phyloP scores from a whole-genome alignment of 306 rosid genomes.

The Canavalia gladiata region DNA sequence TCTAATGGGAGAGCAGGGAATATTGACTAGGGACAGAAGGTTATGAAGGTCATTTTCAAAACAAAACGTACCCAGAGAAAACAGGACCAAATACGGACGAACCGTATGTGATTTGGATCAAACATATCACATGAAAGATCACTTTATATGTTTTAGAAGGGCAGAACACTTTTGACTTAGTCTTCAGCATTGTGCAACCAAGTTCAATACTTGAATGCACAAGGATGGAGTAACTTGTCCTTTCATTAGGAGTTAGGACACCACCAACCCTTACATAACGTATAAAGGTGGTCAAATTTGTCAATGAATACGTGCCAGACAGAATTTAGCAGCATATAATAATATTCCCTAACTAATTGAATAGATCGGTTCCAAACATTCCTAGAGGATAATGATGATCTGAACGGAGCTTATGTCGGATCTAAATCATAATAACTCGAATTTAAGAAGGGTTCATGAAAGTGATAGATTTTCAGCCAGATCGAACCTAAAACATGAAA shows the following conservation, averaged over 20 bases:
- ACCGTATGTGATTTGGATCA: not conserved
- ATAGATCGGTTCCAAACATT: conserved; percentile 25
- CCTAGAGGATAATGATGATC: conserved; percentile 10
- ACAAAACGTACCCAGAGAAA: not conserved
- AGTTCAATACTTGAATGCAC: not conserved
- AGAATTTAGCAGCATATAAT: not conserved
- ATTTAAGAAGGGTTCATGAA: not conserved
- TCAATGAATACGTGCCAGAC: conserved; percentile 20
- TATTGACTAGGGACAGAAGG: conserved; percentile 10
- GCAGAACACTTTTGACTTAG: not conserved
- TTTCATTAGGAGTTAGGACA: not conserved
- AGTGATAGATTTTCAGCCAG: not conserved
- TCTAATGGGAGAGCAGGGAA: not conserved
- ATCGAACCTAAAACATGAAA: not conserved
- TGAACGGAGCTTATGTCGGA: conserved; percentile 7
- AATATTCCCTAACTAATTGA: conserved; percentile 5
- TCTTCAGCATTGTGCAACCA: not conserved
- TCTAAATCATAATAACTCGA: conserved; percentile 18
- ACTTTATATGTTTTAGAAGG: not conserved
- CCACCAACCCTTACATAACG: not conserved
- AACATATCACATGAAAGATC: not conserved
- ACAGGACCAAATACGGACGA: conserved; percentile 5
- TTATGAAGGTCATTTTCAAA: conserved; percentile 25
- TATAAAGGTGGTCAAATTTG: conserved; percentile 36
- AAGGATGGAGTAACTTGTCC: not conserved